A percentile compares a stretch with the other conserved stretches of the same genome.
These are phyloP conservation scores for Lepidium sativum DNA, from an alignment of 345 rosid genomes.

Conservation along the genomic window DNA sequence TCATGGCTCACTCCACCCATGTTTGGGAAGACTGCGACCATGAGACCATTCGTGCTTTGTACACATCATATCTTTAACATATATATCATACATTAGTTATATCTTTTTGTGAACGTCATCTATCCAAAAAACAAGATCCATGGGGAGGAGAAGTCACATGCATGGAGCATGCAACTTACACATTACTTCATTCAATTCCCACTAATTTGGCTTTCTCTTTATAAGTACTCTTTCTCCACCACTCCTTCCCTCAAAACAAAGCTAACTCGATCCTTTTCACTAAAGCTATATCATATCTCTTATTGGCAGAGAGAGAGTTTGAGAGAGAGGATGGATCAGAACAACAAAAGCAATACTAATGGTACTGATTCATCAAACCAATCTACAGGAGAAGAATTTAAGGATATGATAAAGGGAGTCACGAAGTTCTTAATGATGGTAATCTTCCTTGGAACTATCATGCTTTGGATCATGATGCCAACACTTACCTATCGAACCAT, in stretches of 20 bases:
- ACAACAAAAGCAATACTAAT: neutral
- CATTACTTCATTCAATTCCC: constrained; percentile 24
- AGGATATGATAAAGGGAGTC: constrained; percentile 19
- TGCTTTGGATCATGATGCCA: constrained; percentile 67
- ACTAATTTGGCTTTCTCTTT: constrained; percentile 3
- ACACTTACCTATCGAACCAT: constrained; percentile 36
- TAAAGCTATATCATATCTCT: constrained; percentile 5
- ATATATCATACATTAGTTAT: neutral
- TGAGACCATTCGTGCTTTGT: neutral
- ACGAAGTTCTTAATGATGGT: constrained; percentile 33
- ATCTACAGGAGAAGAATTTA: constrained; percentile 11
- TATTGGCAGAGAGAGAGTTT: neutral
- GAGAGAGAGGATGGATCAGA: constrained; percentile 8
- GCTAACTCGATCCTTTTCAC: constrained; percentile 10
- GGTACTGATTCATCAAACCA: neutral
- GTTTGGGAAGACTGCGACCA: constrained; percentile 44
- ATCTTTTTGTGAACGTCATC: neutral
- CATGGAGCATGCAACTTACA: constrained; percentile 26
- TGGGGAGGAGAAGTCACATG: constrained; percentile 22
- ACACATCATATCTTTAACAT: neutral
- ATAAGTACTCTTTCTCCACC: constrained; percentile 4
- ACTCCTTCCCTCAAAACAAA: constrained; percentile 5
- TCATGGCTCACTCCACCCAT: constrained; percentile 36
- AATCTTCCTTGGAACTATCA: constrained; percentile 38
- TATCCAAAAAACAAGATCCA: constrained; percentile 22